Evolutionary conservation across 176 grass and related monocot genomes (phyloP), one percentile per base, ranked within the genome.

Genomic region (Eleusine coracana): DNA sequence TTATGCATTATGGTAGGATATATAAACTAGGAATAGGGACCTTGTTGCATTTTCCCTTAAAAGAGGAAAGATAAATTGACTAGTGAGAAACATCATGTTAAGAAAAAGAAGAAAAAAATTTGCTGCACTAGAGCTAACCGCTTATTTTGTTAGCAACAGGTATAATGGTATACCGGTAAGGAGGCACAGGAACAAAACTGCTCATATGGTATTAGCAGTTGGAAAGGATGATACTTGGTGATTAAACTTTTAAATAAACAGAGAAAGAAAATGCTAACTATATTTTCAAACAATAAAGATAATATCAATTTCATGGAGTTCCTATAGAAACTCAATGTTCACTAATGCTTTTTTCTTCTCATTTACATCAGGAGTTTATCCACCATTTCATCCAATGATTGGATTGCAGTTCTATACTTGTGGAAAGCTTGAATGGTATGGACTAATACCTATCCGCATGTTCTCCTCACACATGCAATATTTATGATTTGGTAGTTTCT

Each of bases 341-440:
- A 77, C 73, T 82, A 82, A 66, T 54, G 20, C 77, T 34, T 49
- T 86, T 51, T 61, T 77, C 38, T 20, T 13, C 23, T 46, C 44
- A 46, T 46, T 73, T 73, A 7, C 68, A 76, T 36, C 72, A 95
- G 96, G 92, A 88, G 78, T 93, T 50, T 98, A 98, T 79, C 82
- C 92, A 89, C 78, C 84, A 45, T 86, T 95, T 86, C 92, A 95
- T 88, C 96, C 96, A 50, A 91, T 98, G 96, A 74, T 84, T 41
- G 96, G 92, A 63, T 63, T 95, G n/a, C 90, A 98, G 71, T 90
- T 93, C 62, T 98, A 91, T 86, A 88, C 89, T 51, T 91, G 92
- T 9, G 96, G 92, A 69, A 98, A 93, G 83, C 88, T 98, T 70
- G 90, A 98, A 78, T 95, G 96, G 92, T 98, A 88, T 74, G 83